Percentiles rank a stretch among this genome's conserved stretches.
These are phyloP conservation scores for Heterobasidion annosum DNA, from an alignment of 1,284 basidiomycete genomes.

Conservation along the genomic window DNA sequence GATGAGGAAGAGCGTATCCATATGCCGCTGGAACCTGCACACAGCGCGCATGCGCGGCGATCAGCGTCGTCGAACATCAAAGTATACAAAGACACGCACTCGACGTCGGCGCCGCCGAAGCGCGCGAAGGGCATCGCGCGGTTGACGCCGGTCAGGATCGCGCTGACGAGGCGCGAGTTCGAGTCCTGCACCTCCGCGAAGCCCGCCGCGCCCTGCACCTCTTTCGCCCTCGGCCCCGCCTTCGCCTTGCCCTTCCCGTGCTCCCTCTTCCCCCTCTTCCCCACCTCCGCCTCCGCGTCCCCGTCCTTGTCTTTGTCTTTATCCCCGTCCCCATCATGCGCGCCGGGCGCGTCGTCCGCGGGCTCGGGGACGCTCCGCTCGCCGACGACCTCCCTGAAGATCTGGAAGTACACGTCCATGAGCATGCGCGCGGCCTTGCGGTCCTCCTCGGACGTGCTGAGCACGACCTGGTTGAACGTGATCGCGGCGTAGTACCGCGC, in stretches of 20 bases:
- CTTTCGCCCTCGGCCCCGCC: slow-evolving; percentile 23
- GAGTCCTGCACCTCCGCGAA: slow-evolving; percentile 72
- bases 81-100: slow-evolving; percentile 24
- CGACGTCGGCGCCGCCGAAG: slow-evolving; percentile 46
- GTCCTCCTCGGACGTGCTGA: slow-evolving; percentile 58
- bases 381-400: slow-evolving; percentile 86
- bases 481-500: slow-evolving; percentile 14
- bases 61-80: background rate
- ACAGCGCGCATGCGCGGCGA: slow-evolving; percentile 2
- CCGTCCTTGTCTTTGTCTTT: slow-evolving; percentile 20
- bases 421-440: slow-evolving; percentile 75
- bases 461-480: slow-evolving; percentile 90
- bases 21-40: slow-evolving; percentile 73
- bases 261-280: slow-evolving; percentile 21
- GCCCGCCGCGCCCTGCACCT: slow-evolving; percentile 47
- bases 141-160: slow-evolving; percentile 91
- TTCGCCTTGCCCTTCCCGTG: slow-evolving; percentile 23
- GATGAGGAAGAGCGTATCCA: slow-evolving; percentile 92
- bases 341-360: slow-evolving; percentile 5
- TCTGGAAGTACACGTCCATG: slow-evolving; percentile 90
- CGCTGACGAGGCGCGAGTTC: slow-evolving; percentile 82
- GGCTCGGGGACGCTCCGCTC: slow-evolving; percentile 30
- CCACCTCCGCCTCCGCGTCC: background rate
- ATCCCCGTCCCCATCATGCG: slow-evolving; percentile 13
- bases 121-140: slow-evolving; percentile 92